Base-by-base conservation (phyloP, 306 rosid genomes). In the Heteromeles arbutifolia region DNA sequence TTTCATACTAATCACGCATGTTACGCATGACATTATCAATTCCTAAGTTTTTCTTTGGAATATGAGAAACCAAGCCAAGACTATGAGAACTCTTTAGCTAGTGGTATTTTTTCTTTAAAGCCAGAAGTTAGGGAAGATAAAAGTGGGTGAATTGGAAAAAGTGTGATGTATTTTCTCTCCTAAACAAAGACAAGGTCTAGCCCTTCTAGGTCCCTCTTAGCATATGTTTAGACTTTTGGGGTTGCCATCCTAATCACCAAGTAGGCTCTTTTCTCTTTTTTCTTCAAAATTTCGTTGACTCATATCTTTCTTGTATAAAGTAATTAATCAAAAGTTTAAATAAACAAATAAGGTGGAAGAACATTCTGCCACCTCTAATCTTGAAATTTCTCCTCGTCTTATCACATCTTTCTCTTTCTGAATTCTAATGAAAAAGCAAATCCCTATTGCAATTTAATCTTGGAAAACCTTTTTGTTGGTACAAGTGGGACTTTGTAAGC, bases 161-260 rank as follows among this genome's bases (percentile, higher is more conserved):
- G 17, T 48, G 54, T 48, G 54, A 48, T 17, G 54, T 48, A 18
- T 15, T 5, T 48, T 15, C 54, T 48, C 54, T n/a, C n/a, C n/a
- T 14, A 48, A 48, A 48, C 17, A 24, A n/a, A 3, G 31, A 4
- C 11, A 24, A n/a, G 65, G 65, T 59, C 9, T 15, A 37, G 41
- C 41, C 41, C 41, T 37, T 7, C 10, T 37, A 3, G 31, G 18
- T 45, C 24, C 39, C 48, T 50, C 37, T 50, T 31, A 58, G 25
- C 75, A 21, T 34, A 6, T 19, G 48, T 74, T 9, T 77, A 71
- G 86, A 76, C 79, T 74, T 81, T 59, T 43, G 74, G 48, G 65
- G 70, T 73, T 58, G 43, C 78, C 66, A 77, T 84, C 77, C 78
- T 81, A 88, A 86, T 84, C 82, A 77, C 88, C 67, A 70, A 85